phyloP scores from a whole-genome alignment of 2,329 filamentous ascomycete genomes.

The Phyllachora maydis region DNA sequence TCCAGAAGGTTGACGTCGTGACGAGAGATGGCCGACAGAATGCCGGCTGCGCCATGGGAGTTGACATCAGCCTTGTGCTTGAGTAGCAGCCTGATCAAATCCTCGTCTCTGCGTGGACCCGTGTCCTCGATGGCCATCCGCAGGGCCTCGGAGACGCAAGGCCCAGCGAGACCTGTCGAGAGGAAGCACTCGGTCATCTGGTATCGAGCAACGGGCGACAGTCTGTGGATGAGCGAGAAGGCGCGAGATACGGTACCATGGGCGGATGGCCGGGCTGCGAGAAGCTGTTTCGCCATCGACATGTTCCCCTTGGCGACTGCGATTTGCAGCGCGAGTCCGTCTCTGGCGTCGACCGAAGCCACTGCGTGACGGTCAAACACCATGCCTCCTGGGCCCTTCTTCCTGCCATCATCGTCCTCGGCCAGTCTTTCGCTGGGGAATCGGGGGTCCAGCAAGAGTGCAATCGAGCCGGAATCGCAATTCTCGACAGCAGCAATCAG shows the following conservation, averaged over 20 bases:
- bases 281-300: slow-evolving; percentile 21
- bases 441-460: slow-evolving; percentile 25
- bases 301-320: slow-evolving; percentile 24
- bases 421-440: slow-evolving; percentile 16
- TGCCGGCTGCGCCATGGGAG: slow-evolving; percentile 26
- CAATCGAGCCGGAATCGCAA: slow-evolving; percentile 23
- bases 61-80: slow-evolving; percentile 31
- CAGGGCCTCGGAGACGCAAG: slow-evolving; percentile 24
- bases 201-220: slow-evolving; percentile 21
- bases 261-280: slow-evolving; percentile 22
- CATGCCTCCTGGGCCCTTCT: slow-evolving; percentile 10
- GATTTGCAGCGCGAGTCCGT: slow-evolving; percentile 25
- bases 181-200: slow-evolving; percentile 28
- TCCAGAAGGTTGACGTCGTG: slow-evolving; percentile 23
- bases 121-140: slow-evolving; percentile 29
- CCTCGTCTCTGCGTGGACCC: slow-evolving; percentile 23
- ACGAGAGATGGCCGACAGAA: slow-evolving; percentile 24
- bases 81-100: slow-evolving; percentile 29
- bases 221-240: slow-evolving; percentile 23
- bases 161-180: slow-evolving; percentile 21
- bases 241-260: slow-evolving; percentile 24
- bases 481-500: slow-evolving; percentile 26
- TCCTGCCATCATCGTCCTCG: slow-evolving; percentile 8
- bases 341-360: slow-evolving; percentile 29
- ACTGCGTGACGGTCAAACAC: slow-evolving; percentile 21